These are phyloP conservation scores for Aspergillus pseudoviridinutans DNA, from an alignment of 2,329 filamentous ascomycete genomes.

Conservation along the genomic window DNA sequence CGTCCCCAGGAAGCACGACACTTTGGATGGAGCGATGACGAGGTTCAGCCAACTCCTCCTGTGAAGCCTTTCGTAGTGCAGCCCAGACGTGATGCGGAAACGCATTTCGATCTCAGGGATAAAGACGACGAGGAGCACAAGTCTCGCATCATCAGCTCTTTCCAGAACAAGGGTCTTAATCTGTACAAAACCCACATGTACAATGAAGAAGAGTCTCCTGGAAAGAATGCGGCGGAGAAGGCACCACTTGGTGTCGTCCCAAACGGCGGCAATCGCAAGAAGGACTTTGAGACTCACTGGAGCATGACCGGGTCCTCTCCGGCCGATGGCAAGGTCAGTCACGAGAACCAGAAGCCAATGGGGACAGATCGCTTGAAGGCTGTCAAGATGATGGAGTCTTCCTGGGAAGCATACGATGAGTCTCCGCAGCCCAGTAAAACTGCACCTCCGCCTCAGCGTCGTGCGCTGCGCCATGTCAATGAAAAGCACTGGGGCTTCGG, in stretches of 20 bases:
- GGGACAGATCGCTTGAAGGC: conserved; percentile 63
- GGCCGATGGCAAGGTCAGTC: conserved; percentile 32
- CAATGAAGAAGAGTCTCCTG: conserved; percentile 53
- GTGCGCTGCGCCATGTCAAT: conserved; percentile 24
- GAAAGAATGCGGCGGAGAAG: conserved; percentile 23
- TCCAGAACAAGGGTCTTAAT: conserved; percentile 63
- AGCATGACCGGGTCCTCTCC: conserved; percentile 59
- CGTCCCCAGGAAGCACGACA: conserved; percentile 69
- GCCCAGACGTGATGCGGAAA: conserved; percentile 72
- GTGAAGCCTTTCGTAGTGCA: conserved; percentile 58
- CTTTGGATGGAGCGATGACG: conserved; percentile 69
- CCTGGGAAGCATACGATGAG: conserved; percentile 45
- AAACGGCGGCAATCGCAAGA: conserved; percentile 68
- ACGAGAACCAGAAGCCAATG: conserved; percentile 43
- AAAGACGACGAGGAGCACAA: conserved; percentile 60
- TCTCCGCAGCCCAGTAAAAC: conserved; percentile 29
- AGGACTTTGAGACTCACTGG: conserved; percentile 77
- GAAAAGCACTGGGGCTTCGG: conserved; percentile 42
- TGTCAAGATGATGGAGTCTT: conserved; percentile 67
- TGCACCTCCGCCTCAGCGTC: conserved; percentile 23
- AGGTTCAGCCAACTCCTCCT: conserved; percentile 29
- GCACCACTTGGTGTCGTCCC: conserved; percentile 62
- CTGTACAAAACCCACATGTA: conserved; percentile 77
- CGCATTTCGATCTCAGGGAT: conserved; percentile 81
- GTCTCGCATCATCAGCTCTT: conserved; percentile 42